Base-by-base conservation (phyloP, 2,329 filamentous ascomycete genomes). In the Aspergillus novofumigatus region DNA sequence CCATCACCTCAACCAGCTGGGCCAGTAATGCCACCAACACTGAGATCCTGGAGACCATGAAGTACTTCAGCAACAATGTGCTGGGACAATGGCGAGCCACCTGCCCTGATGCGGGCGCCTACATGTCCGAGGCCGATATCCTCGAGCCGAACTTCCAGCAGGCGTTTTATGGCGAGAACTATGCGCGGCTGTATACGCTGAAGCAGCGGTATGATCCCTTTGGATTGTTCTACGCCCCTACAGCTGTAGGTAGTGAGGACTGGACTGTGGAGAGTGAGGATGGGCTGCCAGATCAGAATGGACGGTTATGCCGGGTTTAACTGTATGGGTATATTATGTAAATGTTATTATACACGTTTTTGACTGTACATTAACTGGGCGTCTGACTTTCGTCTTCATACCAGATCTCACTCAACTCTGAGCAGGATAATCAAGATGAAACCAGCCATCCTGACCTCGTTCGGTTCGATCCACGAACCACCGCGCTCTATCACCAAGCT, bases 161-260 rank as follows among this genome's bases (percentile, higher is more conserved):
- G 55, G 59, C 68, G 0, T 72, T 71, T 55, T 72, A 69, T 23
- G 70, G 68, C 6, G 54, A 51, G 0, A 68, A 69, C 55, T 73
- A 73, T 48, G 45, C 45, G 0, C 62, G 64, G 0, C 53, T 73
- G 47, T 66, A 62, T 21, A 44, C 55, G 14, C 72, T 85, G 29
- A 86, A 86, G 76, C 64, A 71, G 35, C 78, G 75, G 64, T 84
- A 78, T 61, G 83, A 86, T 59, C 79, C 79, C 0, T 64, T 70
- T 0, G 62, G 67, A 1, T 56, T 85, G 6, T 81, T 85, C 54
- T 84, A 81, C 57, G 78, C 73, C 1, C 66, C 62, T 3, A 79
- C 74, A n/a, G 78, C 70, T 4, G 81, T 85, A 2, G 82, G 81
- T 0, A 83, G 80, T 58, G 82, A 85, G 58, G 62, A 63, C n/a